Evolutionary conservation across 257 asterid species (phyloP), one percentile per base, ranked within the genome.

Genomic region (Capsicum rhomboideum): DNA sequence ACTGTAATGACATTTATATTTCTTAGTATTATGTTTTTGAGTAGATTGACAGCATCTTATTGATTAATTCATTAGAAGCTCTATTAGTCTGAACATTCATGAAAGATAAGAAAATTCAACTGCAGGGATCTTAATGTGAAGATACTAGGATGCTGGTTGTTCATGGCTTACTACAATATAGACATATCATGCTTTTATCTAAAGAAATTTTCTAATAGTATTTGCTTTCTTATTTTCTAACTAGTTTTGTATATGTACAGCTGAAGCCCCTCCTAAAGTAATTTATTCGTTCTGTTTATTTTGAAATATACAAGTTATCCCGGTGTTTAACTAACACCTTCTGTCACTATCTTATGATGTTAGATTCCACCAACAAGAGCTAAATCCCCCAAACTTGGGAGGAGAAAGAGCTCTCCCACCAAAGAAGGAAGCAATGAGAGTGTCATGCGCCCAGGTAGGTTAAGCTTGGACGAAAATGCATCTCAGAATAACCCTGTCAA

Each of bases 321-420:
- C 0, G 7, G 14, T 46, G 40, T 74, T 71, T 75, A 5, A 53
- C 63, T 54, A 34, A 69, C 44, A 52, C 37, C 67, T 53, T 58
- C 29, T 58, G 16, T 83, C 37, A n/a, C 23, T 53, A 82, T 68
- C 66, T 77, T 80, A 67, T 66, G 75, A 87, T 84, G 84, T 75
- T 17, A 93, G 97, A 92, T 91, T 86, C 97, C 97, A 61, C 90
- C 93, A 72, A 93, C 97, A 29, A 88, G 95, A 86, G 90, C 97
- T 69, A 91, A 92, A 84, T 93, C 97, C 78, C 97, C 97, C 16
- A 93, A 93, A 89, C 97, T 93, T 79, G 97, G 97, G 82, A 89
- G 95, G 81, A 92, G 83, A 86, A 91, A 92, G 90, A 61, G 84
- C 84, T 85, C 93, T 56, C 74, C 91, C 29, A 78, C 90, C 26